Evolutionary conservation across 306 rosid genomes (phyloP).

Genomic region (Bauhinia variegata): DNA sequence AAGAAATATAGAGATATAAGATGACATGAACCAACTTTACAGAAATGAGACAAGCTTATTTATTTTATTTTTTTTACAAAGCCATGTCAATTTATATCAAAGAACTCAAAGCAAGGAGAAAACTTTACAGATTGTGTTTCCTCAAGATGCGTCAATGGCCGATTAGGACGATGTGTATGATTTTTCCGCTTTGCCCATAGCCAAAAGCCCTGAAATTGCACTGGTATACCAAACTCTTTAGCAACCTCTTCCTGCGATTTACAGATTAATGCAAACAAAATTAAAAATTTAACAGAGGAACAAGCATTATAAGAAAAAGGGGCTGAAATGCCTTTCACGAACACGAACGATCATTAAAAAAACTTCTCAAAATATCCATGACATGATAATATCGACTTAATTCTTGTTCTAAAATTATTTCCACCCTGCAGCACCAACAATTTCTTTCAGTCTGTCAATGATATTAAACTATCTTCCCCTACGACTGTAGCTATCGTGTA

Average conservation of each 20-base stretch:
- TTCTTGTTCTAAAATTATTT: not conserved
- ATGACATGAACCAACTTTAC: slow-evolving; percentile 7
- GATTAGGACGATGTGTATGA: slow-evolving; percentile 83
- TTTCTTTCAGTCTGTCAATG: not conserved
- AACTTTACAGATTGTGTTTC: slow-evolving; percentile 74
- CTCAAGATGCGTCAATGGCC: slow-evolving; percentile 68
- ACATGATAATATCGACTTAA: not conserved
- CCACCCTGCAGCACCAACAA: not conserved
- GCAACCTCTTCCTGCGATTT: slow-evolving; percentile 79
- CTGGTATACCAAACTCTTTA: slow-evolving; percentile 73
- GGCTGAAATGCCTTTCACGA: not conserved
- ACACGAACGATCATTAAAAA: not conserved
- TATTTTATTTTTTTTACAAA: slow-evolving; percentile 3
- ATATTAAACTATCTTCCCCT: not conserved
- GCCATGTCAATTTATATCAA: not conserved
- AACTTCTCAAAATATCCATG: not conserved
- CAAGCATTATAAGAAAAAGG: not conserved
- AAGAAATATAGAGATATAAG: slow-evolving; percentile 7
- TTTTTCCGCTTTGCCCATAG: slow-evolving; percentile 88
- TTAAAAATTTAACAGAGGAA: not conserved
- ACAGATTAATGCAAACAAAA: slow-evolving; percentile 23
- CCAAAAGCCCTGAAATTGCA: slow-evolving; percentile 84
- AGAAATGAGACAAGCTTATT: not conserved
- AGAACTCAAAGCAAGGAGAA: slow-evolving; percentile 27
- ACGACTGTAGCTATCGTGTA: not conserved